phyloP scores from a whole-genome alignment of 345 rosid species.

The Hypericum androsaemum region DNA sequence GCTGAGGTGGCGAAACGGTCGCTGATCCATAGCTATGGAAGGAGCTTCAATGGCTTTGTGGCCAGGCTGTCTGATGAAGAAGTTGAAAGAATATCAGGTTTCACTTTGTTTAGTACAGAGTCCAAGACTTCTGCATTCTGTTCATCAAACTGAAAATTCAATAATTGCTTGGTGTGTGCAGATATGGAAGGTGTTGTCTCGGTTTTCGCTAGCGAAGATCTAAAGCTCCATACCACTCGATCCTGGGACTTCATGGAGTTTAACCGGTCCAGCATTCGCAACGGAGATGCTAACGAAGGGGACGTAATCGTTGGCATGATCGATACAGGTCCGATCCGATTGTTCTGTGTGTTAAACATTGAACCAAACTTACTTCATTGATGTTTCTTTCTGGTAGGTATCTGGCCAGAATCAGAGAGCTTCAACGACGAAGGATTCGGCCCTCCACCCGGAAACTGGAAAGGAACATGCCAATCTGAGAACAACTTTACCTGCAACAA shows the following conservation, averaged over 20 bases:
- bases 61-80: conserved; percentile 32
- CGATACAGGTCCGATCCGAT: conserved; percentile 8
- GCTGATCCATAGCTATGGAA: conserved; percentile 28
- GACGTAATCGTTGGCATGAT: conserved; percentile 2
- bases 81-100: conserved; percentile 28
- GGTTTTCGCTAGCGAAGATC: neutral
- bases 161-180: neutral
- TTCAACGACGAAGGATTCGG: conserved; percentile 5
- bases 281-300: neutral
- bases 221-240: conserved; percentile 3
- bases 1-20: conserved; percentile 18
- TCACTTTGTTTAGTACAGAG: no score
- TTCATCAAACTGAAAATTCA: neutral
- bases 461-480: neutral
- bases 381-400: neutral
- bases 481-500: conserved; percentile 9
- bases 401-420: conserved; percentile 9
- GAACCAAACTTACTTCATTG: neutral
- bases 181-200: conserved; percentile 5
- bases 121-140: no score
- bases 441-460: conserved; percentile 8
- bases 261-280: neutral
- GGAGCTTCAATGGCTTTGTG: conserved; percentile 36
- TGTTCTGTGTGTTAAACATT: no score
- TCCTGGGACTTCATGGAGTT: conserved; percentile 10